Conservation (phyloP, 495 filamentous ascomycete genomes). For the Rostrohypoxylon terebratum region DNA sequence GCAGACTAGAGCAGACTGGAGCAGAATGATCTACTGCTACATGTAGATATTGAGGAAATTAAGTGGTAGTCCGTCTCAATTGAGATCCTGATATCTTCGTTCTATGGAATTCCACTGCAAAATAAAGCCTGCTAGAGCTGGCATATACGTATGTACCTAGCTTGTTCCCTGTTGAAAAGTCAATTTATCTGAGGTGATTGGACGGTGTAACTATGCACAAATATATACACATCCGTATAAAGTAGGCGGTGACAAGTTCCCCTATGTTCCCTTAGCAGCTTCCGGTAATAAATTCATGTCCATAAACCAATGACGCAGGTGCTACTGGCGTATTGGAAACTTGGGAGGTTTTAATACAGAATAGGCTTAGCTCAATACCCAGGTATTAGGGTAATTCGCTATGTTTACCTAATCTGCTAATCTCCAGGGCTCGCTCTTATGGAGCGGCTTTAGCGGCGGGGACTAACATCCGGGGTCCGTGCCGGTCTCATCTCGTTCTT, state of each 20-base stretch:
- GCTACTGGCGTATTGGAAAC: not conserved
- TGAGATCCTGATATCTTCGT: not conserved
- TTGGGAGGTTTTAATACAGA: constrained; percentile 7
- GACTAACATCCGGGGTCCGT: constrained; percentile 16
- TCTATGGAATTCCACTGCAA: constrained; percentile 7
- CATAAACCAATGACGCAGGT: not conserved
- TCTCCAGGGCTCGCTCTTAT: constrained; percentile 24
- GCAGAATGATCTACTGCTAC: not conserved
- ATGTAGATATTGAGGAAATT: constrained; percentile 1
- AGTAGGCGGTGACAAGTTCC: constrained; percentile 16
- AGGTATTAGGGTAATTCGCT: not conserved
- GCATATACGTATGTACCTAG: not conserved
- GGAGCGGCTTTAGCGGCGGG: constrained; percentile 24
- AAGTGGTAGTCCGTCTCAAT: not conserved
- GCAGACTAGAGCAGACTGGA: not conserved
- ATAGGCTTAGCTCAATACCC: not conserved
- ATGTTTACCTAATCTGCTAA: too few relatives aligned
- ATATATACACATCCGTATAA: not conserved
- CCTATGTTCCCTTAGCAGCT: not conserved
- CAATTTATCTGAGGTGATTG: not conserved
- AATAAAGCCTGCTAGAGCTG: not conserved
- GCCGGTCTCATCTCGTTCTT: constrained; percentile 17
- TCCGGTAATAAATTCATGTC: constrained; percentile 20
- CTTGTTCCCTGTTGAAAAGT: not conserved
- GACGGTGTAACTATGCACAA: not conserved